These are phyloP conservation scores for Xylariales sp. DNA, from an alignment of 2,329 filamentous ascomycete species.

Conservation along the genomic window DNA sequence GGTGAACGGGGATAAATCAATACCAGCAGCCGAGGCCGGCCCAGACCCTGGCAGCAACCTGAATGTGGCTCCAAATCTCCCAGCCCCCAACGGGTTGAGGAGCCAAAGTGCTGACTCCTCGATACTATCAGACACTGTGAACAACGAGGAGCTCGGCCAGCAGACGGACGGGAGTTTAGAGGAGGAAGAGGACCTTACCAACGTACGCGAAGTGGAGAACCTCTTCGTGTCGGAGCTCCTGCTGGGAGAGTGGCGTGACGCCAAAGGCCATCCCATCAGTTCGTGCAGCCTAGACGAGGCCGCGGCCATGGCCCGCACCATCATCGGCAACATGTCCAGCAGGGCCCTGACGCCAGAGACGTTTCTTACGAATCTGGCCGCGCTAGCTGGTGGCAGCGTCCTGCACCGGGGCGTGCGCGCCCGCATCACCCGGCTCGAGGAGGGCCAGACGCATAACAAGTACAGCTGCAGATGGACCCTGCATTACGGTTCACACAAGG, in stretches of 20 bases:
- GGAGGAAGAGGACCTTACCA: slow-evolving; percentile 45
- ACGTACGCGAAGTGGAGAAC: slow-evolving; percentile 52
- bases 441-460: slow-evolving; percentile 32
- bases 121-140: not conserved
- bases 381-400: slow-evolving; percentile 48
- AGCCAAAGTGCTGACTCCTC: slow-evolving; percentile 13
- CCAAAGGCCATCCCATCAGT: slow-evolving; percentile 35
- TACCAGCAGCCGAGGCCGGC: not conserved
- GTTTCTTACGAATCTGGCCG: slow-evolving; percentile 56
- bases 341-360: slow-evolving; percentile 47
- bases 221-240: slow-evolving; percentile 49
- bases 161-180: too few species aligned
- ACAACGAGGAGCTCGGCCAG: slow-evolving; percentile 11
- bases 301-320: slow-evolving; percentile 45
- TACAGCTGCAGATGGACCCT: slow-evolving; percentile 55
- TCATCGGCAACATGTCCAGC: slow-evolving; percentile 48
- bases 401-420: slow-evolving; percentile 39
- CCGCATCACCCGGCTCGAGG: slow-evolving; percentile 39
- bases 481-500: slow-evolving; percentile 47
- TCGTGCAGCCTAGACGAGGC: slow-evolving; percentile 48
- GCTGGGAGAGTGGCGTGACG: slow-evolving; percentile 47
- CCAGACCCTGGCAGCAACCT: not conserved
- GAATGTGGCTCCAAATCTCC: not conserved
- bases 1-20: slow-evolving; percentile 4
- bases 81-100: slow-evolving; percentile 17